Evolutionary conservation across 306 rosid species (phyloP).

Genomic region (Vigna hirtella): DNA sequence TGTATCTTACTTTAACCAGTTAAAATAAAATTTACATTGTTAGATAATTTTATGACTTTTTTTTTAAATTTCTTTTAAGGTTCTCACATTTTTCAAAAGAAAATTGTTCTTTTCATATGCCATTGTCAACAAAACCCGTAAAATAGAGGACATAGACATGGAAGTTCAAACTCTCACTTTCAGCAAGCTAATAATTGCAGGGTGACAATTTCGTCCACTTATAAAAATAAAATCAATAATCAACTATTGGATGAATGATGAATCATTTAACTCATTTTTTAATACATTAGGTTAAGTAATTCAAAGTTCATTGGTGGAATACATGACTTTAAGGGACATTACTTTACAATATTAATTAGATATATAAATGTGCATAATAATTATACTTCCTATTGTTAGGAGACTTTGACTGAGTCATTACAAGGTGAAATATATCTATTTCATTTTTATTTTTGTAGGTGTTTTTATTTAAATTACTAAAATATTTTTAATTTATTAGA

Average conservation of each 20-base stretch:
- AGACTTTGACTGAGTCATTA: no score
- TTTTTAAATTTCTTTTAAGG: not conserved
- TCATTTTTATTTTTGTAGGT: no score
- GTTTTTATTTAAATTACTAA: no score
- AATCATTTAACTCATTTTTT: not conserved
- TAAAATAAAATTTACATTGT: no score
- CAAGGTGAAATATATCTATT: no score
- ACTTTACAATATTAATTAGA: not conserved
- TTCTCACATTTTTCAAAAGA: not conserved
- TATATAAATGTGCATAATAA: not conserved
- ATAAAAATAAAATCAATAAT: not conserved
- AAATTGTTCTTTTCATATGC: not conserved
- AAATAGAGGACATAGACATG: not conserved
- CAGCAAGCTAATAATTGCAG: conserved; percentile 28
- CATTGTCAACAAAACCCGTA: not conserved
- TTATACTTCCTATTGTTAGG: not conserved
- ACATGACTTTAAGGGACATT: not conserved
- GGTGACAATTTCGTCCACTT: not conserved
- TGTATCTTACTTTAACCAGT: no score
- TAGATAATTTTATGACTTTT: not conserved
- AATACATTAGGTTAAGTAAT: not conserved
- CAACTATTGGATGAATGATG: not conserved
- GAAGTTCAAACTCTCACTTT: conserved; percentile 12
- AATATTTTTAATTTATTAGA: no score
- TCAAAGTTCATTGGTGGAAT: not conserved